A percentile compares a stretch with the other conserved stretches of the same genome.
Conservation (phyloP, 129 eudicot species). For the Smallanthus sonchifolius region DNA sequence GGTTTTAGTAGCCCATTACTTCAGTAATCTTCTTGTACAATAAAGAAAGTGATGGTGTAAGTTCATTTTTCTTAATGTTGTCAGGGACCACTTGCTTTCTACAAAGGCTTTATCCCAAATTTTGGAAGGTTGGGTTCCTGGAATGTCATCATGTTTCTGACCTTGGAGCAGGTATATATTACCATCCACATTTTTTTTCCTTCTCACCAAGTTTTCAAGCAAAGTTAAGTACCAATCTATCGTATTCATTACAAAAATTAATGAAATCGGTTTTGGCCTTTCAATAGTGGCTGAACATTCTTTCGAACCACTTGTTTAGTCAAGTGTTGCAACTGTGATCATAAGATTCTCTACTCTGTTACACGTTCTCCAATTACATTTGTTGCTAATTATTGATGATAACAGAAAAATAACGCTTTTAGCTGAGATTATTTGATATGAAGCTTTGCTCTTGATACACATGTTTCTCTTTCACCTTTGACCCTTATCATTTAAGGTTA, state of each 20-base stretch:
- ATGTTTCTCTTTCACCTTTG: background rate
- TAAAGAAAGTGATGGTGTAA: background rate
- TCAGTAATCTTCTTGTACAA: background rate
- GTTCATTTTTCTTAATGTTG: background rate
- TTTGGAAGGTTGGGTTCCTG: conserved; percentile 95
- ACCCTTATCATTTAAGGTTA: conserved; percentile 3
- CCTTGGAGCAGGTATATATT: conserved; percentile 79
- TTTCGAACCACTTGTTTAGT: conserved; percentile 10
- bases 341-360: background rate
- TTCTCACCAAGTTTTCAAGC: no score
- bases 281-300: background rate
- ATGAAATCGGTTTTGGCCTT: background rate
- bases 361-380: background rate
- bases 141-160: conserved; percentile 96
- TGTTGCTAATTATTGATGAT: conserved; percentile 2
- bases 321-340: background rate
- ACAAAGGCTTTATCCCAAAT: conserved; percentile 93
- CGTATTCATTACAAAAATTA: background rate
- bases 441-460: background rate
- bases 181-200: background rate
- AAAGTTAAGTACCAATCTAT: background rate
- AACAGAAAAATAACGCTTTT: background rate
- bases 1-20: background rate
- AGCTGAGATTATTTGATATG: background rate
- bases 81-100: conserved; percentile 94